phyloP scores from a whole-genome alignment of 1,139 yeast genomes.

The Pichiaceae sp. region DNA sequence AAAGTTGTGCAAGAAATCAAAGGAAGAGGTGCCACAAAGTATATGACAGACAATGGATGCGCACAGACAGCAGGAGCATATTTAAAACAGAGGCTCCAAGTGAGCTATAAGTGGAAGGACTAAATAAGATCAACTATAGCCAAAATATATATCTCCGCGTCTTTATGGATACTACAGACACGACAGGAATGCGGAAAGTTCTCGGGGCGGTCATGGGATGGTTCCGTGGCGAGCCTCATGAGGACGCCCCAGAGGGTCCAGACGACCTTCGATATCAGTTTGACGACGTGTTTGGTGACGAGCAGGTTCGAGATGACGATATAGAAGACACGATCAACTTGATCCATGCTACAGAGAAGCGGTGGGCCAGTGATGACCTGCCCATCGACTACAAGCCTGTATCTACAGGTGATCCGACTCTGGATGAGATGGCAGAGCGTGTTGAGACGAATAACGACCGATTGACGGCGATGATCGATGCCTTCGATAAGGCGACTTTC shows the following conservation, averaged over 20 bases:
- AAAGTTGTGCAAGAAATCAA: conserved; percentile 34
- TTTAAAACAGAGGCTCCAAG: conserved; percentile 52
- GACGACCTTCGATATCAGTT: background rate
- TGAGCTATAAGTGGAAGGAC: conserved; percentile 40
- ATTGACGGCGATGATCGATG: conserved; percentile 13
- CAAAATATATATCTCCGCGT: background rate
- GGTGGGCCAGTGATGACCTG: conserved; percentile 5
- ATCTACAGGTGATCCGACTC: background rate
- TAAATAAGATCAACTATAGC: too few relatives aligned
- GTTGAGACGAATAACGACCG: conserved; percentile 17
- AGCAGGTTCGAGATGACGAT: conserved; percentile 6
- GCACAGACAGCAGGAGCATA: conserved; percentile 62
- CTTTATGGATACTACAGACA: background rate
- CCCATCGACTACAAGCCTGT: background rate
- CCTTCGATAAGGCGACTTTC: conserved; percentile 17
- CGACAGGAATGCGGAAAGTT: background rate
- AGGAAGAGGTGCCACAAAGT: conserved; percentile 39
- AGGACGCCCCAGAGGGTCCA: background rate
- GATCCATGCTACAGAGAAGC: conserved; percentile 6
- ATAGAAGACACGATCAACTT: conserved; percentile 5
- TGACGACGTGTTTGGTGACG: conserved; percentile 3
- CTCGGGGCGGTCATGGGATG: background rate
- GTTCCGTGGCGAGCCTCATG: background rate
- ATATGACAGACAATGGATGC: conserved; percentile 25
- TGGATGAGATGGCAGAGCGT: conserved; percentile 5